These are phyloP conservation scores for Blumeria hordei DNA, from an alignment of 2,329 filamentous ascomycete species.

Conservation along the genomic window DNA sequence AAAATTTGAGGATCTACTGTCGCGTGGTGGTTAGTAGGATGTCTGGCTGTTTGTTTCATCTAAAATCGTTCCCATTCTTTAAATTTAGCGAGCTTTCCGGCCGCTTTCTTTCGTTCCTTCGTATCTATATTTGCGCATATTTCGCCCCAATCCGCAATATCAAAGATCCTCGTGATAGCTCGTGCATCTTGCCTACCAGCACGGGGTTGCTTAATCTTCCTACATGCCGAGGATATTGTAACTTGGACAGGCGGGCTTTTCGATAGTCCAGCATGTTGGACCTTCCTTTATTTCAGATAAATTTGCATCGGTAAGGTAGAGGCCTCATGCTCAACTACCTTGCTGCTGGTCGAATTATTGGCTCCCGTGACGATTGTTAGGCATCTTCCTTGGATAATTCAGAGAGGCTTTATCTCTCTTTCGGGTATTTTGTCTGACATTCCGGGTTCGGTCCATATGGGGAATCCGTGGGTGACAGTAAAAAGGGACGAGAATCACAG, in stretches of 20 bases:
- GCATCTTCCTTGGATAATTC: neutral
- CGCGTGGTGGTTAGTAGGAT: neutral
- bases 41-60: neutral
- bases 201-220: neutral
- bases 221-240: neutral
- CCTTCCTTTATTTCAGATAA: neutral
- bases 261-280: no score
- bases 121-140: neutral
- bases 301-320: constrained; percentile 1
- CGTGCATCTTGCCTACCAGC: neutral
- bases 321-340: neutral
- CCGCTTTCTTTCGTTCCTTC: neutral
- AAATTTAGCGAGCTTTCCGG: neutral
- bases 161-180: neutral
- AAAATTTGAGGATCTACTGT: neutral
- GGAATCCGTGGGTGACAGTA: neutral
- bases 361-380: neutral
- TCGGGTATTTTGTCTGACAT: neutral
- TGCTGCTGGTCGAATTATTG: neutral
- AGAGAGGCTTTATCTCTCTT: neutral
- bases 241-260: neutral
- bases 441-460: neutral
- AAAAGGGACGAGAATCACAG: no score
- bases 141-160: neutral
- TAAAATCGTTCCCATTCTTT: neutral